A percentile compares a stretch with the other conserved stretches of the same genome.
Conservation (phyloP, 441 rosid species). For the Melastoma candidum region DNA sequence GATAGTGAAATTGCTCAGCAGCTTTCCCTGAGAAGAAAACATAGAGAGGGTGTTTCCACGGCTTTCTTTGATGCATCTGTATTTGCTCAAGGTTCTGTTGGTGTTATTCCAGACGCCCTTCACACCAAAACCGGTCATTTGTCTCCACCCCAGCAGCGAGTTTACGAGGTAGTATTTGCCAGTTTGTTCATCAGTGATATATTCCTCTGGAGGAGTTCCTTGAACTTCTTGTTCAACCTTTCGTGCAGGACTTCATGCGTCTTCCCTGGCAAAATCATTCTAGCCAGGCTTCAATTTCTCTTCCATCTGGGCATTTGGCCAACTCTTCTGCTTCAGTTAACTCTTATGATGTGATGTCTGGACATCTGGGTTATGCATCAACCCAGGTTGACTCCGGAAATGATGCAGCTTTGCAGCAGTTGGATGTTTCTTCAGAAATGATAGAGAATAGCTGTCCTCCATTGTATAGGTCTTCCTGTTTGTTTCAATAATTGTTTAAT, state of each 20-base stretch:
- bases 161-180: constrained; percentile 65
- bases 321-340: constrained; percentile 42
- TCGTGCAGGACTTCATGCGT: constrained; percentile 80
- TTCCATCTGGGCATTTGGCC: constrained; percentile 45
- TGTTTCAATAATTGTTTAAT: background rate
- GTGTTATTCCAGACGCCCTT: constrained; percentile 81
- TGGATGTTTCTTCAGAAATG: constrained; percentile 58
- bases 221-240: background rate
- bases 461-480: constrained; percentile 39
- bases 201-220: constrained; percentile 12
- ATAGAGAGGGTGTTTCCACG: constrained; percentile 68
- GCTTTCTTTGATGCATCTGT: constrained; percentile 70
- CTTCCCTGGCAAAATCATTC: constrained; percentile 98
- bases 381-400: constrained; percentile 38
- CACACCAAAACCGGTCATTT: constrained; percentile 94
- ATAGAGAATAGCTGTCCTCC: constrained; percentile 49
- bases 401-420: constrained; percentile 45
- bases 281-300: constrained; percentile 49
- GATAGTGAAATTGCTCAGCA: constrained; percentile 87
- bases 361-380: constrained; percentile 47
- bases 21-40: constrained; percentile 76
- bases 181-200: constrained; percentile 11
- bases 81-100: constrained; percentile 65
- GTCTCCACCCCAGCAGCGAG: constrained; percentile 88
- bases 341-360: constrained; percentile 45